phyloP scores from a whole-genome alignment of 352 stramenopile genomes.

The Globisporangium paddicum region DNA sequence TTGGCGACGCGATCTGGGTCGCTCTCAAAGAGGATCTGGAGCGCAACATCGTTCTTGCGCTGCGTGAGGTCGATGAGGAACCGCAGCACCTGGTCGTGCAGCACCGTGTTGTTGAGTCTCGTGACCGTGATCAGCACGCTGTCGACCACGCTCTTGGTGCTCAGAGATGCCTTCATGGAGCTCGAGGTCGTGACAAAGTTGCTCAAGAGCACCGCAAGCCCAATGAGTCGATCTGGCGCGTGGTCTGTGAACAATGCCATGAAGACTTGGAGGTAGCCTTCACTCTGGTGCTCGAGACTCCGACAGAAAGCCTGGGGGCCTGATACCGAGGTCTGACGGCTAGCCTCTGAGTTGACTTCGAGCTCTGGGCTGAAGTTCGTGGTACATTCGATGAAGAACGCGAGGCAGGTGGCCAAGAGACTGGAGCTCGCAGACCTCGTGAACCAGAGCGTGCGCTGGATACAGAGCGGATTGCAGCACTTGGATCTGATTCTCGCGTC shows the following conservation, averaged over 20 bases:
- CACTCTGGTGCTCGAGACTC: constrained; percentile 20
- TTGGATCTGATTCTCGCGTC: constrained; percentile 17
- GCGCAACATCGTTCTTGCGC: constrained; percentile 39
- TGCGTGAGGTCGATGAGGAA: constrained; percentile 48
- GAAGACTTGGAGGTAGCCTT: constrained; percentile 23
- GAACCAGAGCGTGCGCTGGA: constrained; percentile 28
- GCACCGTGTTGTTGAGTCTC: constrained; percentile 22
- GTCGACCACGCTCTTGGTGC: constrained; percentile 25
- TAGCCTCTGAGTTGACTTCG: not conserved
- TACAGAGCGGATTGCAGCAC: constrained; percentile 21
- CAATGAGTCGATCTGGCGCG: constrained; percentile 30
- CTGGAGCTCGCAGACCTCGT: constrained; percentile 21
- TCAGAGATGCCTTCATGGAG: constrained; percentile 29
- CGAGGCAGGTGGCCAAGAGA: constrained; percentile 29
- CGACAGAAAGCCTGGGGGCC: constrained; percentile 23
- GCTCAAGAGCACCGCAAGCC: constrained; percentile 35
- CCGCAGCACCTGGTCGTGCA: constrained; percentile 41
- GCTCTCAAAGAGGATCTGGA: constrained; percentile 35
- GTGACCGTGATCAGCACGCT: constrained; percentile 28
- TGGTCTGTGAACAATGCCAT: constrained; percentile 38
- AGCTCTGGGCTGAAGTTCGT: not conserved
- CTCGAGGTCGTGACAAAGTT: constrained; percentile 30
- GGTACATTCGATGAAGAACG: constrained; percentile 33
- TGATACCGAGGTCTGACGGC: not conserved
- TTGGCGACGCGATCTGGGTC: constrained; percentile 55